Percentiles rank a stretch among this genome's conserved stretches.
phyloP scores from a whole-genome alignment of 2,329 filamentous ascomycete genomes.

The Botrytis deweyae region DNA sequence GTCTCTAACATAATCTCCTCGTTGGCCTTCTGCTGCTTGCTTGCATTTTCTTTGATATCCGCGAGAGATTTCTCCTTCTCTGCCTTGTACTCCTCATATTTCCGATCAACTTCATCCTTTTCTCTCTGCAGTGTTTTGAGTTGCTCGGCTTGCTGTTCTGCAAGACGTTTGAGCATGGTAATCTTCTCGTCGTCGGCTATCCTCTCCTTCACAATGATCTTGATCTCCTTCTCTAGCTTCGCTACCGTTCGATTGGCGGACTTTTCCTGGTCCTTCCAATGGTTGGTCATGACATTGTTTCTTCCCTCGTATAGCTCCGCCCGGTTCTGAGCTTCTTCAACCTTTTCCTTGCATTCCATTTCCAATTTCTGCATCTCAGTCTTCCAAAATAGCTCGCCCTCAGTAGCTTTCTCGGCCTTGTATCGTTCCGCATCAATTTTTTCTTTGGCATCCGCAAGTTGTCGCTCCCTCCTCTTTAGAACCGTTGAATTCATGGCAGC shows the following conservation, averaged over 20 bases:
- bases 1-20: constrained; percentile 57
- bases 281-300: constrained; percentile 64
- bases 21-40: constrained; percentile 60
- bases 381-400: constrained; percentile 60
- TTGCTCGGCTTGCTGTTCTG: constrained; percentile 71
- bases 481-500: constrained; percentile 70
- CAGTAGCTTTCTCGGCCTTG: constrained; percentile 58
- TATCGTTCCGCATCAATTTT: constrained; percentile 64
- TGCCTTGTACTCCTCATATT: constrained; percentile 64
- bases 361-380: constrained; percentile 62
- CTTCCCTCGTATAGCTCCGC: constrained; percentile 68
- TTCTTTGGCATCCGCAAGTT: constrained; percentile 66
- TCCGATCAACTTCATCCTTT: constrained; percentile 58
- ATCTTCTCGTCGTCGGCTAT: constrained; percentile 62
- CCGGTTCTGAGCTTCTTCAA: constrained; percentile 64
- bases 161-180: constrained; percentile 63
- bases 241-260: constrained; percentile 55
- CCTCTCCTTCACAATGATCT: constrained; percentile 54
- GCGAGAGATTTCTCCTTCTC: constrained; percentile 62
- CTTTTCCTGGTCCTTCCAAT: constrained; percentile 66
- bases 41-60: constrained; percentile 58
- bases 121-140: constrained; percentile 59
- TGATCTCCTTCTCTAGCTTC: constrained; percentile 54
- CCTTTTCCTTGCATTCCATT: constrained; percentile 58
- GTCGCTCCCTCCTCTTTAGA: constrained; percentile 70